Evolutionary conservation across 2,329 filamentous ascomycete genomes (phyloP).

Genomic region (Cladosporium sp.): DNA sequence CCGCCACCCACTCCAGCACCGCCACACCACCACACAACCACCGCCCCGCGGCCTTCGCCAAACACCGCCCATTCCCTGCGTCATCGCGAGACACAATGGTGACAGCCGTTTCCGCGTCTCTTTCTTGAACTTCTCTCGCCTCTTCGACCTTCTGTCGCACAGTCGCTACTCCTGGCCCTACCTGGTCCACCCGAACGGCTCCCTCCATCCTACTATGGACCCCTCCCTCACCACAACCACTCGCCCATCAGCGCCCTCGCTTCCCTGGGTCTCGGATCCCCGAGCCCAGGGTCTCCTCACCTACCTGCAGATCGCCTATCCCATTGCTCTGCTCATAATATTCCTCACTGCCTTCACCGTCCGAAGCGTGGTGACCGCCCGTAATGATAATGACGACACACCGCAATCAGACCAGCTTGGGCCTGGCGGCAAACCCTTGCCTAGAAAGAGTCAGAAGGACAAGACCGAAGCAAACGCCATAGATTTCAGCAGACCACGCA

Average conservation of each 20-base stretch:
- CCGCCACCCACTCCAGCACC: background rate
- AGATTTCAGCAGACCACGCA: slow-evolving; percentile 66
- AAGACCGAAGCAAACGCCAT: slow-evolving; percentile 44
- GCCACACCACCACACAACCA: background rate
- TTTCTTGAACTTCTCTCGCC: slow-evolving; percentile 13
- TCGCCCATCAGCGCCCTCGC: slow-evolving; percentile 18
- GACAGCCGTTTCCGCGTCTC: slow-evolving; percentile 8
- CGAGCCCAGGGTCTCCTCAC: slow-evolving; percentile 46
- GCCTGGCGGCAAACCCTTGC: slow-evolving; percentile 86
- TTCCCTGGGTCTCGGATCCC: slow-evolving; percentile 39
- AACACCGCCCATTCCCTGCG: slow-evolving; percentile 7
- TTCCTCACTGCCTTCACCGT: slow-evolving; percentile 64
- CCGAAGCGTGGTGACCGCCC: slow-evolving; percentile 59
- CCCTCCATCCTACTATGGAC: slow-evolving; percentile 11
- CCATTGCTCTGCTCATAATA: slow-evolving; percentile 63
- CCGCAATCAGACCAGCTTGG: slow-evolving; percentile 57
- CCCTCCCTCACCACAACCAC: slow-evolving; percentile 13
- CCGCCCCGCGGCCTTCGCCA: slow-evolving; percentile 1
- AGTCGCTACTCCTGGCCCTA: slow-evolving; percentile 14
- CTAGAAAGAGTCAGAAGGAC: slow-evolving; percentile 58
- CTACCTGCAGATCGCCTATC: slow-evolving; percentile 59
- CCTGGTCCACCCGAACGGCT: slow-evolving; percentile 5
- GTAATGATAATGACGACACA: slow-evolving; percentile 44
- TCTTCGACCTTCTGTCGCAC: slow-evolving; percentile 19
- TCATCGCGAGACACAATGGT: slow-evolving; percentile 18